phyloP scores from a whole-genome alignment of 2,329 filamentous ascomycete genomes.

The Aspergillus cejpii region DNA sequence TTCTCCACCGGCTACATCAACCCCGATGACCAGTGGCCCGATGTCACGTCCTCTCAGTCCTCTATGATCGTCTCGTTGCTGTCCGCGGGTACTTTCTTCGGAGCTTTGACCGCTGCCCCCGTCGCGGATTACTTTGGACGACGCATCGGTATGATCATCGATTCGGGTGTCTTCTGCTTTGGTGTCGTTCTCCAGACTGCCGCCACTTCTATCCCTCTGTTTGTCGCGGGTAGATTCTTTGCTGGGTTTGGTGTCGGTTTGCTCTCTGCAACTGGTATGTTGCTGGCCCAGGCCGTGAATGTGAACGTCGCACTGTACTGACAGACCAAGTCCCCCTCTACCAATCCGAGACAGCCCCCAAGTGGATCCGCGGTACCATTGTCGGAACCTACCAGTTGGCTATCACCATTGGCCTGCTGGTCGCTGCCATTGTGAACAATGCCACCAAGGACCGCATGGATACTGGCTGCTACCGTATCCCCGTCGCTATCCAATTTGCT shows the following conservation, averaged over 20 bases:
- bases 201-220: slow-evolving; percentile 26
- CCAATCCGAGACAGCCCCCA: slow-evolving; percentile 71
- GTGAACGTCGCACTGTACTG: slow-evolving; percentile 7
- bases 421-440: slow-evolving; percentile 68
- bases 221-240: slow-evolving; percentile 48
- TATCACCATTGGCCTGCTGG: slow-evolving; percentile 68
- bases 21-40: slow-evolving; percentile 35
- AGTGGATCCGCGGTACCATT: slow-evolving; percentile 67
- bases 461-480: slow-evolving; percentile 67
- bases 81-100: slow-evolving; percentile 67
- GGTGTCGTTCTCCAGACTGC: slow-evolving; percentile 33
- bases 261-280: slow-evolving; percentile 66
- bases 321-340: slow-evolving; percentile 49
- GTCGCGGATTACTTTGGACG: slow-evolving; percentile 38
- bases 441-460: slow-evolving; percentile 56
- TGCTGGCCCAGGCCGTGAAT: not conserved
- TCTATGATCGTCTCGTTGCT: slow-evolving; percentile 65
- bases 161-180: slow-evolving; percentile 29
- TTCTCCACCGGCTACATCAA: slow-evolving; percentile 35
- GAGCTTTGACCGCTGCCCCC: slow-evolving; percentile 63
- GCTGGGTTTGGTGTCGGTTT: slow-evolving; percentile 61
- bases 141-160: slow-evolving; percentile 39
- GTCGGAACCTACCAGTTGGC: slow-evolving; percentile 75
- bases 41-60: slow-evolving; percentile 48
- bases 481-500: slow-evolving; percentile 69